Conservation (phyloP, 148 eudicot species). For the Oxyria digyna region DNA sequence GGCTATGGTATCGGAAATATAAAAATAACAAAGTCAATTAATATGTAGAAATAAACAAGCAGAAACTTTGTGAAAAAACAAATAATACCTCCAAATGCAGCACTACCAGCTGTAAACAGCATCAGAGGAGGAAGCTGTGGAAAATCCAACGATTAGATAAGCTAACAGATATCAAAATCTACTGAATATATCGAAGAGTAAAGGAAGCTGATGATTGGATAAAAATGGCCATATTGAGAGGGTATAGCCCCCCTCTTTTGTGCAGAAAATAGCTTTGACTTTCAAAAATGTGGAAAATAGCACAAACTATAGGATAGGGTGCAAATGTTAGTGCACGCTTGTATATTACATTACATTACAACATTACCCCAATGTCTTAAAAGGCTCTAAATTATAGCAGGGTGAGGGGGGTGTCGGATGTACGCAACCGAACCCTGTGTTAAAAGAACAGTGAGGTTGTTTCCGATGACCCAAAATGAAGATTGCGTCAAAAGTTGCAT, state of each 20-base stretch:
- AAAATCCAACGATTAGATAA: background rate
- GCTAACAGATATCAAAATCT: background rate
- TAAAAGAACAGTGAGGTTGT: no score
- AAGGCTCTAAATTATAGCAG: no score
- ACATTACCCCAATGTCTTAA: no score
- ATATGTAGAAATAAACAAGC: background rate
- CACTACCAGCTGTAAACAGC: constrained; percentile 51
- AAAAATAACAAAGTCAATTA: background rate
- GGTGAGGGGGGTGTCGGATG: no score
- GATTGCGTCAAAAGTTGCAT: no score
- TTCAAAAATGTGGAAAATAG: background rate
- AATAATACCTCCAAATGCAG: constrained; percentile 71
- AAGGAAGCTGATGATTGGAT: background rate
- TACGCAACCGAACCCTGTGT: no score
- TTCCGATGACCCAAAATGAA: no score
- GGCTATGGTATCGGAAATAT: background rate
- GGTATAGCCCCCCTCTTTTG: background rate
- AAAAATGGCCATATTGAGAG: constrained; percentile 2
- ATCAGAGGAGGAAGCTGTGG: constrained; percentile 55
- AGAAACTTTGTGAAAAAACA: background rate
- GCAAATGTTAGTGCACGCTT: background rate
- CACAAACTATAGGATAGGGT: background rate
- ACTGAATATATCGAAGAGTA: background rate
- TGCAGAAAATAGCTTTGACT: background rate
- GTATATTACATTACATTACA: no score